phyloP scores from a whole-genome alignment of 1,284 basidiomycete species.

The Cryptococcus sp. region DNA sequence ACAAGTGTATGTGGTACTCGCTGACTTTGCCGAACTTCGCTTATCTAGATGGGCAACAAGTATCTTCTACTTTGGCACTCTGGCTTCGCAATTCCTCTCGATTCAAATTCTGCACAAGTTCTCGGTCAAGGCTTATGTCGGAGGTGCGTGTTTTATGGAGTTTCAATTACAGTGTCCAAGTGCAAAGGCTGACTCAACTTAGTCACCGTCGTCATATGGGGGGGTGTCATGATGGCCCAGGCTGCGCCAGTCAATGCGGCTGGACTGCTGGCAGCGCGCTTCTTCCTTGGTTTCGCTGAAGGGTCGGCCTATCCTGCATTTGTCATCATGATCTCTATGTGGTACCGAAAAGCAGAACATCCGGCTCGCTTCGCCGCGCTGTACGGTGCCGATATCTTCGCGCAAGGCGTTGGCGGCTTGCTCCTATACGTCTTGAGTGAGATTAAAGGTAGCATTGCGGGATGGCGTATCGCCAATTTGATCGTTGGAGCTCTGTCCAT shows the following conservation, averaged over 20 bases:
- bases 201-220: constrained; percentile 18
- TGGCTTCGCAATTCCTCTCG: constrained; percentile 11
- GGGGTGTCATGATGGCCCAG: constrained; percentile 17
- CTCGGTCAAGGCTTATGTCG: constrained; percentile 13
- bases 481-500: constrained; percentile 14
- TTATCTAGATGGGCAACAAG: background rate
- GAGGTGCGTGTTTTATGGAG: constrained; percentile 2
- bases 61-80: constrained; percentile 18
- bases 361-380: constrained; percentile 13
- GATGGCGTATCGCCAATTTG: constrained; percentile 15
- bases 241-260: constrained; percentile 12
- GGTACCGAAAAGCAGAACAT: constrained; percentile 18
- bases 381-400: constrained; percentile 12
- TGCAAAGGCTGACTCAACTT: too few relatives aligned
- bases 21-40: background rate
- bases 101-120: constrained; percentile 15
- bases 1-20: constrained; percentile 10
- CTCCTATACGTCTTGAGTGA: constrained; percentile 13
- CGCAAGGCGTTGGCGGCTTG: constrained; percentile 14
- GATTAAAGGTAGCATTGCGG: constrained; percentile 9
- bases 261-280: constrained; percentile 10
- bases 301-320: constrained; percentile 16
- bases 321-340: constrained; percentile 17
- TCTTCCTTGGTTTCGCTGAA: constrained; percentile 11
- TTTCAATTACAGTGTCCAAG: too few relatives aligned